Conservation (phyloP, 345 rosid species). For the Cardiospermum halicacabum region DNA sequence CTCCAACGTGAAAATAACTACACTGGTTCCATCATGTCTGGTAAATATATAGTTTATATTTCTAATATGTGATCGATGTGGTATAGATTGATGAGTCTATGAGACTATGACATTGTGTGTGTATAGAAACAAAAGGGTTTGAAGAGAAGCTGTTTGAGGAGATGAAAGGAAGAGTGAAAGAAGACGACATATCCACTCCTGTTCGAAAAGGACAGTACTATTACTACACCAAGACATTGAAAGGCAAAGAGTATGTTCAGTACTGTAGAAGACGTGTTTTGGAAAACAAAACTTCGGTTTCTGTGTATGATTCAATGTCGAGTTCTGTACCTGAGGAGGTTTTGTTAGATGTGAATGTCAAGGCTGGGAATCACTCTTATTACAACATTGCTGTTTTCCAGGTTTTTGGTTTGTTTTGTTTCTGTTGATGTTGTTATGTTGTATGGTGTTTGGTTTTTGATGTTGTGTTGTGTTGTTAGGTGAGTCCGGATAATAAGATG, state of each 20-base stretch:
- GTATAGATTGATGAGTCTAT: not conserved
- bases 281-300: conserved; percentile 33
- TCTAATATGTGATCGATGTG: not conserved
- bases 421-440: not conserved
- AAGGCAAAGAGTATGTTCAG: conserved; percentile 87
- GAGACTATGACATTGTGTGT: not conserved
- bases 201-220: conserved; percentile 62
- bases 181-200: conserved; percentile 85
- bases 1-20: conserved; percentile 67
- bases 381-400: conserved; percentile 60
- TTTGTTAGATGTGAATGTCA: conserved; percentile 79
- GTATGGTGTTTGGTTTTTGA: not conserved
- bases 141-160: conserved; percentile 64
- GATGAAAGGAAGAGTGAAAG: conserved; percentile 75
- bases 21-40: conserved; percentile 55
- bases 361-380: conserved; percentile 51
- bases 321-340: conserved; percentile 76
- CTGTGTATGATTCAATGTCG: conserved; percentile 71
- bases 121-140: conserved; percentile 56
- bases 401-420: conserved; percentile 28
- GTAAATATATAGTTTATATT: no score
- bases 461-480: conserved; percentile 47
- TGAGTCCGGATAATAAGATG: conserved; percentile 67
- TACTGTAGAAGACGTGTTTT: conserved; percentile 55
- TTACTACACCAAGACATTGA: conserved; percentile 58